Base-by-base conservation (phyloP, 2,329 filamentous ascomycete species). In the Pseudopithomyces maydicus region DNA sequence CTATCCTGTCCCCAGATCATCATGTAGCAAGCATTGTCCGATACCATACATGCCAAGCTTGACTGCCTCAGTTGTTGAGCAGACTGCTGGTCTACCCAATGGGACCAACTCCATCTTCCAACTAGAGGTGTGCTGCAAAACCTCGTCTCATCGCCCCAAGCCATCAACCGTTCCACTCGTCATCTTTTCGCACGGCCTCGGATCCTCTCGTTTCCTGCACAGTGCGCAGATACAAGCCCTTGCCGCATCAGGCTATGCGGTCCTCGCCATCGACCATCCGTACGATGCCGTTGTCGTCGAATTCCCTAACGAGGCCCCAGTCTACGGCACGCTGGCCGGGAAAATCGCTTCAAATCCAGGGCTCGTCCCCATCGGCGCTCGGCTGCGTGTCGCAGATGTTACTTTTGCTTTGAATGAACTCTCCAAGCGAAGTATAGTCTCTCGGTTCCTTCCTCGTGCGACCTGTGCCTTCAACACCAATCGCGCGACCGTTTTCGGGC, bases 221-320 rank as follows among this genome's bases (percentile, higher is more conserved):
- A 72, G 68, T 2, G 71, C 71, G 3, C 72, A 77, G 59, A 76
- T 78, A 2, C 71, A 73, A 3, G 73, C 79, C 0, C 67, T 83
- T 1, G 78, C 81, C 0, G 79, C 77, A 41, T 66, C 74, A 6
- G 81, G 80, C 0, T 80, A 77, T 51, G 67, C 75, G 0, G 77
- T 83, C 6, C 66, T 81, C 32, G 71, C 79, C 0, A 67, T 83
- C 19, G 81, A 82, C 51, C 80, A 82, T 45, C 73, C 80, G 0
- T 80, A 78, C 45, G 80, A 83, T 36, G 73, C 76, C 0, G 48
- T 62, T 0, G 65, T 79, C 12, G 74, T 83, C 15, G 76, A 81
- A 54, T 81, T 79, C 15, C 77, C 79, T 0, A 67, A 81, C 56
- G 79, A 46, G 4, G 6, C 43, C 15, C 43, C 43, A 15, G 22